Evolutionary conservation across 192 early-diverging fungal genomes (phyloP).

Genomic region (Podila clonocystis): DNA sequence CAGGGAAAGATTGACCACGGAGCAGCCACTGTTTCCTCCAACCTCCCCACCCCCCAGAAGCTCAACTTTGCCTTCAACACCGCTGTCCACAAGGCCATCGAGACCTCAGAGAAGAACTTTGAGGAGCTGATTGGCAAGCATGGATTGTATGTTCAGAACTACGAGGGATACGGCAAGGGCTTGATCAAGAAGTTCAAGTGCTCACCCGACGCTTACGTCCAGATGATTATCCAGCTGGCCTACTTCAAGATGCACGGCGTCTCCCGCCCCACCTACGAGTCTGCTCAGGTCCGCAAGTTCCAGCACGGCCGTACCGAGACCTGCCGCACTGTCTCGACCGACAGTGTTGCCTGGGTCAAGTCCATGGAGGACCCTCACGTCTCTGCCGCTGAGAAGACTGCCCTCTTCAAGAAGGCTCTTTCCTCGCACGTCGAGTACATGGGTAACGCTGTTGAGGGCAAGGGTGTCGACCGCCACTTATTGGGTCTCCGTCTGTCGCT

Average conservation of each 20-base stretch:
- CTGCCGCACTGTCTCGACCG: conserved; percentile 80
- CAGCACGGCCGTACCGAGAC: conserved; percentile 96
- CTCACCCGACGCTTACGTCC: conserved; percentile 83
- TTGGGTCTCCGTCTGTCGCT: conserved; percentile 87
- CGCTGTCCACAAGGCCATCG: conserved; percentile 67
- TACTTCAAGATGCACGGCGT: conserved; percentile 91
- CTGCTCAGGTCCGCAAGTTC: conserved; percentile 92
- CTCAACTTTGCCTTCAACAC: conserved; percentile 79
- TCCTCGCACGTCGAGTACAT: conserved; percentile 84
- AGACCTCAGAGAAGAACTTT: conserved; percentile 81
- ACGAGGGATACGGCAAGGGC: conserved; percentile 93
- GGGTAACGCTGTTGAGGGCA: conserved; percentile 79
- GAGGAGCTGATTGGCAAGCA: conserved; percentile 81
- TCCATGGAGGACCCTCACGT: conserved; percentile 78
- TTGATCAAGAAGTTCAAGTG: conserved; percentile 86
- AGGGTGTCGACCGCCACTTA: conserved; percentile 93
- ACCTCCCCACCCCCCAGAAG: conserved; percentile 72
- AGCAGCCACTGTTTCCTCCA: conserved; percentile 56
- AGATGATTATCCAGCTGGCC: conserved; percentile 97
- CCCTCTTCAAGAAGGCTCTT: conserved; percentile 79
- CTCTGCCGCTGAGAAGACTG: conserved; percentile 64
- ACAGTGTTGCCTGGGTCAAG: conserved; percentile 85
- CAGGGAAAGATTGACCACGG: conserved; percentile 83
- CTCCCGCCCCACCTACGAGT: conserved; percentile 90
- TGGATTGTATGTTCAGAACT: conserved; percentile 85